Evolutionary conservation across 495 filamentous ascomycete genomes (phyloP).

Genomic region (Penicillium soppii): DNA sequence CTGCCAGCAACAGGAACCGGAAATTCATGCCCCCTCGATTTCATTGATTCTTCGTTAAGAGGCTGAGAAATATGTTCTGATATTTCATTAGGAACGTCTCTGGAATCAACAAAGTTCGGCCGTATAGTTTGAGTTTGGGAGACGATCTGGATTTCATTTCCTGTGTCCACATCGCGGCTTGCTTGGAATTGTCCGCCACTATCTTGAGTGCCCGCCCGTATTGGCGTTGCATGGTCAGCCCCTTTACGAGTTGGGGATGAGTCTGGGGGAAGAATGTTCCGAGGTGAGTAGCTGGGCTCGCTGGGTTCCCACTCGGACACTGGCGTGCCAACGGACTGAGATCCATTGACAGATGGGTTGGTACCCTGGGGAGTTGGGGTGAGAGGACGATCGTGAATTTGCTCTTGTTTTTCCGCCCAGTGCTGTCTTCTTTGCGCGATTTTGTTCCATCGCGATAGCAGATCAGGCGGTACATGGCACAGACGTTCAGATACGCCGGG

Average conservation of each 20-base stretch:
- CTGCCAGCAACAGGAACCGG: background rate
- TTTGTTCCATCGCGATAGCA: constrained; percentile 39
- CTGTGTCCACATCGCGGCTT: background rate
- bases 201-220: background rate
- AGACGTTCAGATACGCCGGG: constrained; percentile 20
- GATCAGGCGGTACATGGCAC: constrained; percentile 36
- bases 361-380: constrained; percentile 7
- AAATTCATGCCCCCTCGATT: background rate
- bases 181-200: background rate
- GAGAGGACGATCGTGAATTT: background rate
- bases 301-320: background rate
- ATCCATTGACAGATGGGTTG: background rate
- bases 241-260: background rate
- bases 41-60: background rate
- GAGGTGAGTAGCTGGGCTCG: too few species aligned
- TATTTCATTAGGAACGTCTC: background rate
- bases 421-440: constrained; percentile 28
- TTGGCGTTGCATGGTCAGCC: background rate
- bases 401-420: background rate
- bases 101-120: background rate
- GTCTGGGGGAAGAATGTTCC: background rate
- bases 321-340: background rate
- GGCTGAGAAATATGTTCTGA: background rate
- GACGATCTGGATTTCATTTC: background rate
- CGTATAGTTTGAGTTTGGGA: background rate